Conservation (phyloP, 192 early-diverging fungal genomes). For the Coemansia sp. region DNA sequence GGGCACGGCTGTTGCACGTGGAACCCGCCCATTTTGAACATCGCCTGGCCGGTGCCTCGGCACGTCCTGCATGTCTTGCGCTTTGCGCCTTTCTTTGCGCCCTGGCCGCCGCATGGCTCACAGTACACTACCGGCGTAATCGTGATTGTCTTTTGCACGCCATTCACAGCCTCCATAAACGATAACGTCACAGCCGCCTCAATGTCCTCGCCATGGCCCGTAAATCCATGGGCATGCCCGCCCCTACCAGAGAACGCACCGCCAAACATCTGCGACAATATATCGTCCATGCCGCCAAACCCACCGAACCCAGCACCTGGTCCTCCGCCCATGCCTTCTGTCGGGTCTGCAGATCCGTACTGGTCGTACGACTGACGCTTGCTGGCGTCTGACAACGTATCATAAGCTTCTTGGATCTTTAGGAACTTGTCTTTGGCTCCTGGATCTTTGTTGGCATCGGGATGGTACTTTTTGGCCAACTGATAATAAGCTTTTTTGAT, state of each 20-base stretch:
- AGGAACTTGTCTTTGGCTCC: conserved; percentile 94
- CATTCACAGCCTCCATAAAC: conserved; percentile 92
- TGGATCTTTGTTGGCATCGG: conserved; percentile 94
- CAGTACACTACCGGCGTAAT: conserved; percentile 72
- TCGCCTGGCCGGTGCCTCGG: conserved; percentile 79
- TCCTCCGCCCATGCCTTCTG: conserved; percentile 45
- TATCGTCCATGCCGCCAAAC: conserved; percentile 59
- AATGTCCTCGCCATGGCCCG: conserved; percentile 62
- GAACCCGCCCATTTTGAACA: conserved; percentile 84
- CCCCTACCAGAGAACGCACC: conserved; percentile 57
- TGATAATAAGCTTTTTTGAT: conserved; percentile 98
- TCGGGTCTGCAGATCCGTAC: conserved; percentile 68
- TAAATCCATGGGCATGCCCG: conserved; percentile 32
- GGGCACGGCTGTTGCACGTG: conserved; percentile 83
- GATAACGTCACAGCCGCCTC: conserved; percentile 64
- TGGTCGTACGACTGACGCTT: conserved; percentile 92
- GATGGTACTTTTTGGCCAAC: conserved; percentile 95
- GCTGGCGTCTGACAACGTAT: conserved; percentile 88
- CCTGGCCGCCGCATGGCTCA: conserved; percentile 75
- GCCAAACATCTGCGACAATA: conserved; percentile 75
- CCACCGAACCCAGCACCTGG: conserved; percentile 54
- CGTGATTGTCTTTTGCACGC: conserved; percentile 64
- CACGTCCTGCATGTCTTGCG: conserved; percentile 72
- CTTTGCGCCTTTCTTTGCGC: conserved; percentile 74
- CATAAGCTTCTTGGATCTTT: conserved; percentile 97